These are phyloP conservation scores for Chytriomyces sp. DNA, from an alignment of 192 early-diverging fungal species.

Conservation along the genomic window DNA sequence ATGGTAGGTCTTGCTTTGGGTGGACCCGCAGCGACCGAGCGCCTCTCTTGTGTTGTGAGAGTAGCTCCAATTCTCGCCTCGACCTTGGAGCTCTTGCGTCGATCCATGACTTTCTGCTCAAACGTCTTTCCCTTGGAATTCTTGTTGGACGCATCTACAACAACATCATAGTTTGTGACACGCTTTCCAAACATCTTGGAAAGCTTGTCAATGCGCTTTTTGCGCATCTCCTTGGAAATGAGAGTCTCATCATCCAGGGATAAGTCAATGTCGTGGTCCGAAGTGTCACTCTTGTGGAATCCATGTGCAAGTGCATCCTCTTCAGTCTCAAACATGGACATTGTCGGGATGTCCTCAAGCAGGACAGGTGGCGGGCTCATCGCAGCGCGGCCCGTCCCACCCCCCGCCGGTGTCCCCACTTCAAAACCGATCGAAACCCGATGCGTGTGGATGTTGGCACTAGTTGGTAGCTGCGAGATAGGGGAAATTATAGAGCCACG, in stretches of 20 bases:
- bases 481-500: no score
- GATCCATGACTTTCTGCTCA: constrained; percentile 12
- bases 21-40: neutral
- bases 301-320: constrained; percentile 26
- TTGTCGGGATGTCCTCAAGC: neutral
- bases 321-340: neutral
- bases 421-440: neutral
- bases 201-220: constrained; percentile 51
- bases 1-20: neutral
- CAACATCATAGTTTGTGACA: constrained; percentile 33
- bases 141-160: constrained; percentile 1
- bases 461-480: neutral
- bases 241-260: neutral
- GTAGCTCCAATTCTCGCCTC: constrained; percentile 10
- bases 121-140: constrained; percentile 10
- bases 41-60: neutral
- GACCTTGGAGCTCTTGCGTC: constrained; percentile 9
- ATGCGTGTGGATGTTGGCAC: neutral
- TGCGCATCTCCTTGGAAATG: constrained; percentile 33
- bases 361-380: neutral
- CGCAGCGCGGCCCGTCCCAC: neutral
- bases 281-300: neutral
- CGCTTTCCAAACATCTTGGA: constrained; percentile 48
- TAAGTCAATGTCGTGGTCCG: neutral
- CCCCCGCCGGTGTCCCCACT: neutral